Percentiles rank a stretch among this genome's conserved stretches.
Conservation (phyloP, 2,329 filamentous ascomycete genomes). For the Penicillium sp. region DNA sequence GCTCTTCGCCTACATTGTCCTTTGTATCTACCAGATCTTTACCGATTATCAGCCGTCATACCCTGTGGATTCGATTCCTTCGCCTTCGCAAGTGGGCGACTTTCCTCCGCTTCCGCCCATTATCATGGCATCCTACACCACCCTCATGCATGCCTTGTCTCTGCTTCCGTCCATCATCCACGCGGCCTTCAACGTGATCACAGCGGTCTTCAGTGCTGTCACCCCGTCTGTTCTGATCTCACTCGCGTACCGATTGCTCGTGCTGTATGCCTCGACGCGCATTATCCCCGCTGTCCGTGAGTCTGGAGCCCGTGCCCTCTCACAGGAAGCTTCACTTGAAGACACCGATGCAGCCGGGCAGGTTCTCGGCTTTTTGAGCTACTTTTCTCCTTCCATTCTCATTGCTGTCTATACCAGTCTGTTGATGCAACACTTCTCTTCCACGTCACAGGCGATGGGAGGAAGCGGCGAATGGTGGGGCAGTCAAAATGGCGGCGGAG, state of each 20-base stretch:
- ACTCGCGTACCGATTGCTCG: constrained; percentile 85
- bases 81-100: constrained; percentile 61
- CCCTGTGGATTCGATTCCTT: constrained; percentile 55
- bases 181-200: constrained; percentile 79
- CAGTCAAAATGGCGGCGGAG: constrained; percentile 75
- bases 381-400: constrained; percentile 91
- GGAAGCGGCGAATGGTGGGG: constrained; percentile 75
- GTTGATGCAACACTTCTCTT: constrained; percentile 90
- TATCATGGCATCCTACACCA: constrained; percentile 97
- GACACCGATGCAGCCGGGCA: constrained; percentile 79
- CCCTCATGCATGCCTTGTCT: constrained; percentile 77
- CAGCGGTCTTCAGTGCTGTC: constrained; percentile 90
- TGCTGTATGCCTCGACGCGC: constrained; percentile 90
- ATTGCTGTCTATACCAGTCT: constrained; percentile 96
- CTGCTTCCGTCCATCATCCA: constrained; percentile 79
- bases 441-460: constrained; percentile 59
- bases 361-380: constrained; percentile 78
- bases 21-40: constrained; percentile 98
- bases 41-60: constrained; percentile 89
- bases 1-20: constrained; percentile 94
- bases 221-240: constrained; percentile 95
- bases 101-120: constrained; percentile 95
- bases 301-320: constrained; percentile 75
- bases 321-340: constrained; percentile 80
- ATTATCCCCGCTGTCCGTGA: constrained; percentile 94